These are phyloP conservation scores for Astrothelium subdiscretum DNA, from an alignment of 495 filamentous ascomycete species.

Conservation along the genomic window DNA sequence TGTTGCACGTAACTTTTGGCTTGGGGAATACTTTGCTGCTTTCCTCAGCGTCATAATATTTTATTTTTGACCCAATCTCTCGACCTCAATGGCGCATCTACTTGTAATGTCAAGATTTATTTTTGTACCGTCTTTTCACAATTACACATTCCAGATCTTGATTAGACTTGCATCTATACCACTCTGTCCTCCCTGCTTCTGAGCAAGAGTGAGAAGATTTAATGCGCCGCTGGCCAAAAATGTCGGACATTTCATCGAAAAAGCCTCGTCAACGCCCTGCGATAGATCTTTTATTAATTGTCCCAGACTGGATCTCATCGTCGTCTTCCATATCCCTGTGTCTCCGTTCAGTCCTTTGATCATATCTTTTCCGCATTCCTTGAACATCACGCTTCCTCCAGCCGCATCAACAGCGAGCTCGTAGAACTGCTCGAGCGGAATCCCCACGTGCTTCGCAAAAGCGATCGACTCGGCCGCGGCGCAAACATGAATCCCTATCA, in stretches of 20 bases:
- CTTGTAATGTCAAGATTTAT: too few species aligned
- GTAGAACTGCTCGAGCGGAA: slow-evolving; percentile 55
- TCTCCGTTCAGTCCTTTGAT: slow-evolving; percentile 17
- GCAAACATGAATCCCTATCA: slow-evolving; percentile 53
- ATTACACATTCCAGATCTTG: slow-evolving; percentile 2
- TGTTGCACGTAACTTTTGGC: too few species aligned
- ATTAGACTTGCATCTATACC: neutral
- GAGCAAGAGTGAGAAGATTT: slow-evolving; percentile 1
- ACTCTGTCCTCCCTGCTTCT: neutral
- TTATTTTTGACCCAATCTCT: too few species aligned
- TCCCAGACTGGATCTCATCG: neutral
- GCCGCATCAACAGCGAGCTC: slow-evolving; percentile 60
- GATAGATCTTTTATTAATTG: slow-evolving; percentile 1
- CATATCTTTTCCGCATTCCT: slow-evolving; percentile 46
- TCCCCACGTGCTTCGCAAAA: slow-evolving; percentile 49
- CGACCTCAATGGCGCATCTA: too few species aligned
- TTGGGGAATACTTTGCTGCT: too few species aligned
- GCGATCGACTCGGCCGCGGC: slow-evolving; percentile 54
- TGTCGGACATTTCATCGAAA: neutral
- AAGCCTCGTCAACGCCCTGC: neutral
- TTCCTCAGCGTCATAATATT: too few species aligned
- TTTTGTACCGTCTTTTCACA: too few species aligned
- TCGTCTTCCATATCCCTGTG: neutral
- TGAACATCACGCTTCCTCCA: slow-evolving; percentile 51
- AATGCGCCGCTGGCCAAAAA: slow-evolving; percentile 1